Conservation (phyloP, 352 stramenopile genomes). For the Phytophthora gonapodyides region DNA sequence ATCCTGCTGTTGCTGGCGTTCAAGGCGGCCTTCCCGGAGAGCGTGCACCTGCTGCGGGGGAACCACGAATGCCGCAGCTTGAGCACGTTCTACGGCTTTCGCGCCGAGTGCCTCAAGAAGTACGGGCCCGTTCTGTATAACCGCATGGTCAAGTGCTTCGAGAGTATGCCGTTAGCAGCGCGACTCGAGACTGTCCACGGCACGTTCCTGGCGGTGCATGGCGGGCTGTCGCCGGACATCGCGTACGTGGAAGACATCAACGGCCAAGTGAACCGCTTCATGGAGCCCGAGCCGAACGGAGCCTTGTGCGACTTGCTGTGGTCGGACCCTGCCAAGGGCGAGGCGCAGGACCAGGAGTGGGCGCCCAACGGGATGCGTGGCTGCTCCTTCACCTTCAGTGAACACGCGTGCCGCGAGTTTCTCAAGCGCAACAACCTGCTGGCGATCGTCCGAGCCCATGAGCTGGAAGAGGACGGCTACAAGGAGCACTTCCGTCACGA, state of each 20-base stretch:
- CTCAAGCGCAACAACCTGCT: slow-evolving; percentile 68
- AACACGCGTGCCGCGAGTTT: slow-evolving; percentile 65
- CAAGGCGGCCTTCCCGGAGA: slow-evolving; percentile 98
- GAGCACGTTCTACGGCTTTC: slow-evolving; percentile 99
- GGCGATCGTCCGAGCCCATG: slow-evolving; percentile 77
- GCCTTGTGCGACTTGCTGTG: slow-evolving; percentile 99
- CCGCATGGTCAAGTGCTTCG: slow-evolving; percentile 83
- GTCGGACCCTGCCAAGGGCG: slow-evolving; percentile 97
- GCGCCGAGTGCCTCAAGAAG: slow-evolving; percentile 95
- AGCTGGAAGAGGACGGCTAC: slow-evolving; percentile 80
- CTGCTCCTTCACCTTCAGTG: slow-evolving; percentile 85
- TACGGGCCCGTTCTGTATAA: slow-evolving; percentile 83
- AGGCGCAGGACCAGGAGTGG: slow-evolving; percentile 52
- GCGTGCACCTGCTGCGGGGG: slow-evolving; percentile 98
- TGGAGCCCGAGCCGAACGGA: slow-evolving; percentile 82
- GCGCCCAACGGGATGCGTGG: slow-evolving; percentile 68
- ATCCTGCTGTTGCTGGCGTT: slow-evolving; percentile 97
- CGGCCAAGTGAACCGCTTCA: slow-evolving; percentile 69
- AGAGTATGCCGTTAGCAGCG: slow-evolving; percentile 78
- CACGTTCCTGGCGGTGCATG: slow-evolving; percentile 72
- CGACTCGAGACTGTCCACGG: slow-evolving; percentile 64
- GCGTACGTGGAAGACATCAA: slow-evolving; percentile 78
- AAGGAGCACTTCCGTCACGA: slow-evolving; percentile 69
- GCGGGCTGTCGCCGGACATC: slow-evolving; percentile 77
- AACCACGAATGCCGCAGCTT: slow-evolving; percentile 99